phyloP scores from a whole-genome alignment of 768 basidiomycete genomes.

The Pholiota molesta region DNA sequence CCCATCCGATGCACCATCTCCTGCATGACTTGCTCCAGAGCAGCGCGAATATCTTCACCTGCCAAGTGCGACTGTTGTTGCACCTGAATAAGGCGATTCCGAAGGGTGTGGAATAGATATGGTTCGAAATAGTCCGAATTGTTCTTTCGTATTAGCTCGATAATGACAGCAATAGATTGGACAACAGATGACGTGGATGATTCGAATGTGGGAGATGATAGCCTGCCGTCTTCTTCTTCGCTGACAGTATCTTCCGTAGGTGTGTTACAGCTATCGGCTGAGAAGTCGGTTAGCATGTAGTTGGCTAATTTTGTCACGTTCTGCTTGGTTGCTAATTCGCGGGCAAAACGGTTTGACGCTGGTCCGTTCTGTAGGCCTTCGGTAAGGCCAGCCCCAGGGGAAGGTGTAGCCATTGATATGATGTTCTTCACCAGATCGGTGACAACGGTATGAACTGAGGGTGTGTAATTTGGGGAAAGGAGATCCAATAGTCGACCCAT shows the following conservation, averaged over 20 bases:
- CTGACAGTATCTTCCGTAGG: slow-evolving; percentile 23
- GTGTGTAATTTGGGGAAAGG: slow-evolving; percentile 75
- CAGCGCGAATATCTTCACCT: slow-evolving; percentile 63
- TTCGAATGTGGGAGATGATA: slow-evolving; percentile 41
- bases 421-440: slow-evolving; percentile 93
- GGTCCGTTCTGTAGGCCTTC: slow-evolving; percentile 70
- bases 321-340: slow-evolving; percentile 79
- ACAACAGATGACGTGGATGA: slow-evolving; percentile 78
- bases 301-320: slow-evolving; percentile 72
- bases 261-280: slow-evolving; percentile 24
- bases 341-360: slow-evolving; percentile 84
- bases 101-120: slow-evolving; percentile 91
- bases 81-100: slow-evolving; percentile 86
- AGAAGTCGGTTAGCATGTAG: slow-evolving; percentile 77
- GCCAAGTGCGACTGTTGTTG: slow-evolving; percentile 67
- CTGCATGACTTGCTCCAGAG: slow-evolving; percentile 70
- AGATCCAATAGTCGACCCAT: slow-evolving; percentile 81
- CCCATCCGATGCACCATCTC: slow-evolving; percentile 86
- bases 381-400: slow-evolving; percentile 74
- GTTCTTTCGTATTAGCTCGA: slow-evolving; percentile 95
- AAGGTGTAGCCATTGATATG: slow-evolving; percentile 91
- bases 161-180: slow-evolving; percentile 84
- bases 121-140: slow-evolving; percentile 99
- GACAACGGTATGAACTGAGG: slow-evolving; percentile 82
- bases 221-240: slow-evolving; percentile 23